These are phyloP conservation scores for Crithidia bombi DNA, from an alignment of 208 protist species.

Conservation along the genomic window DNA sequence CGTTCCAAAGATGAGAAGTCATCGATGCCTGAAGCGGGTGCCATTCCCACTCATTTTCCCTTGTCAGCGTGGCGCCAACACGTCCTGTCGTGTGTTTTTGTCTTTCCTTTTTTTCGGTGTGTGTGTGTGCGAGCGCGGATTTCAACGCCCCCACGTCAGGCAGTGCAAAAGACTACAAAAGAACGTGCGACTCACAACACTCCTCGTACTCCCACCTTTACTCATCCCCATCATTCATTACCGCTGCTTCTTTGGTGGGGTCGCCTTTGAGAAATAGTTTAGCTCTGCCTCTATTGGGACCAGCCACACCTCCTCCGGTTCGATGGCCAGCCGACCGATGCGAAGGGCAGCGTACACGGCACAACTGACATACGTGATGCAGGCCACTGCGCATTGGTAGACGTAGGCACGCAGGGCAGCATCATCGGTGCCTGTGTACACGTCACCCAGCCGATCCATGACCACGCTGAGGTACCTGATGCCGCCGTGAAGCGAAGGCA, in stretches of 20 bases:
- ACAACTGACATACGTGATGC: constrained; percentile 22
- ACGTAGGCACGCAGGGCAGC: constrained; percentile 17
- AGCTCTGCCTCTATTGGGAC: constrained; percentile 33
- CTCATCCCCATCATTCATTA: neutral
- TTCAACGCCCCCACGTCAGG: too few relatives aligned
- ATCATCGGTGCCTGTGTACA: constrained; percentile 12
- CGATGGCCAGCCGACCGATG: constrained; percentile 34
- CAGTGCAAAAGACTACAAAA: too few relatives aligned
- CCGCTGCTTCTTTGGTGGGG: constrained; percentile 15
- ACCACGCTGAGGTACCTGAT: neutral
- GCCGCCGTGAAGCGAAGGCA: neutral
- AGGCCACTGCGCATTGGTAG: constrained; percentile 24
- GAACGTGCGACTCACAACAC: neutral
- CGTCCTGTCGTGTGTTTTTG: too few relatives aligned
- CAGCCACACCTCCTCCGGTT: constrained; percentile 43
- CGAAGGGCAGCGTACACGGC: constrained; percentile 35
- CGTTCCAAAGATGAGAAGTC: too few relatives aligned
- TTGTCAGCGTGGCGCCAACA: too few relatives aligned
- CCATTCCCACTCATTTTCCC: too few relatives aligned
- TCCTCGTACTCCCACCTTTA: neutral
- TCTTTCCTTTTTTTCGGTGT: too few relatives aligned
- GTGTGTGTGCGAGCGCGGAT: too few relatives aligned
- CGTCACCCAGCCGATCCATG: constrained; percentile 8
- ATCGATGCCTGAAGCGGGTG: too few relatives aligned
- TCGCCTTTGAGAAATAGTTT: constrained; percentile 8